These are phyloP conservation scores for Tricholoma bakamatsutake DNA, from an alignment of 768 basidiomycete species.

Conservation along the genomic window DNA sequence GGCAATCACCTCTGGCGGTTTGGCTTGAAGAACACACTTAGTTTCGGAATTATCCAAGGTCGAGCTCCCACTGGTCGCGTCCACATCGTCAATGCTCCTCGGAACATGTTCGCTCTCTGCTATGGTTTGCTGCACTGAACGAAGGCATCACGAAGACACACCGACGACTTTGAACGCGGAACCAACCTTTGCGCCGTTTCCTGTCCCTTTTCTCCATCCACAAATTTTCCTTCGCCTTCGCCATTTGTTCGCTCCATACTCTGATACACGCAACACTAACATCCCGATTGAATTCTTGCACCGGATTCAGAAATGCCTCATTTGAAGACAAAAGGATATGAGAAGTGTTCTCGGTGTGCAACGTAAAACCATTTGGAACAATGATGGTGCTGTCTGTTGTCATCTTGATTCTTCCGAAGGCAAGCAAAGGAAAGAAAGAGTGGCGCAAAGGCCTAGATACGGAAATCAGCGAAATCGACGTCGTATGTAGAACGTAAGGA, in stretches of 20 bases:
- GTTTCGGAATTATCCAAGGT: not conserved
- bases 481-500: slow-evolving; percentile 3
- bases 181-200: slow-evolving; percentile 44
- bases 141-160: not conserved
- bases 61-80: not conserved
- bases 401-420: slow-evolving; percentile 14
- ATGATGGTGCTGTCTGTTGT: slow-evolving; percentile 21
- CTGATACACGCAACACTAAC: slow-evolving; percentile 86
- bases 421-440: not conserved
- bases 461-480: slow-evolving; percentile 10
- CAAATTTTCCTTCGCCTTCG: slow-evolving; percentile 54
- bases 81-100: not conserved
- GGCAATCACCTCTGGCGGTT: slow-evolving; percentile 13
- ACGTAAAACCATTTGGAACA: slow-evolving; percentile 68
- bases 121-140: slow-evolving; percentile 1
- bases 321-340: slow-evolving; percentile 76
- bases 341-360: slow-evolving; percentile 79
- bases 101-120: slow-evolving; percentile 6
- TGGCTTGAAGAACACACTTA: not conserved
- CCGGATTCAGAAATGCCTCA: slow-evolving; percentile 92
- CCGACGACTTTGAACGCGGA: not conserved
- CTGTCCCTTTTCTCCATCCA: slow-evolving; percentile 47
- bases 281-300: slow-evolving; percentile 98
- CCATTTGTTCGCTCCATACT: slow-evolving; percentile 76
- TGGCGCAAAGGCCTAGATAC: slow-evolving; percentile 22